Evolutionary conservation across 345 rosid species (phyloP), one percentile per base, ranked within the genome.

Genomic region (Ceriops tagal): DNA sequence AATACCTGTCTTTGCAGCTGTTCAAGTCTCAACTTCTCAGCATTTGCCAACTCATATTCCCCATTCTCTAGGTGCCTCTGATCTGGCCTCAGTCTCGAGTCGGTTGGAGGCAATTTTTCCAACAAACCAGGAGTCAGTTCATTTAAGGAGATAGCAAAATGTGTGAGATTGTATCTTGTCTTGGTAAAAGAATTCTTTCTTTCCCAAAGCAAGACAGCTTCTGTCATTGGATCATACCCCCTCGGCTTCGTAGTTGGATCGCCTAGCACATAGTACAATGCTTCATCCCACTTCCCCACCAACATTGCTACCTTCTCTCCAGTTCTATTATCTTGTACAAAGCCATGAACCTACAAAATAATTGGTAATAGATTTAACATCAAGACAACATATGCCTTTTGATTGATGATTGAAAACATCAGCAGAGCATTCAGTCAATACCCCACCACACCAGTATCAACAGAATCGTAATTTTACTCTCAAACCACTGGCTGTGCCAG

Each of bases 201-300:
- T 78, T 89, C 96, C 99, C 99, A 96, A 49, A 96, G 84, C 84
- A 92, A 77, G 66, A 89, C 87, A 22, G 97, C 98, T 83, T 96
- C 98, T 6, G 89, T 79, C 99, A 89, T 92, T 69, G 97, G 98
- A 77, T 96, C 99, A 76, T 92, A 96, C 18, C 95, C 98, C 73
- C 90, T 92, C 15, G 98, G 99, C 68, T 95, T 96, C 53, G 83
- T 81, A 1, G 89, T 86, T 57, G 91, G 96, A 84, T 92, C 97
- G 64, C 98, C 98, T 66, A 87, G 70, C 26, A 90, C 97, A 71
- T 92, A 90, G 85, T 95, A 95, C 91, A 95, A 83, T 49, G 97
- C 99, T 74, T 85, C 99, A 66, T 96, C 99, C 99, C 99, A 96
- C 86, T 96, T 96, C 8, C 99, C 98, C 60, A 96, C 80, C 83